Evolutionary conservation across 495 filamentous ascomycete genomes (phyloP), one percentile per base, ranked within the genome.

Genomic region (Talaromyces liani): DNA sequence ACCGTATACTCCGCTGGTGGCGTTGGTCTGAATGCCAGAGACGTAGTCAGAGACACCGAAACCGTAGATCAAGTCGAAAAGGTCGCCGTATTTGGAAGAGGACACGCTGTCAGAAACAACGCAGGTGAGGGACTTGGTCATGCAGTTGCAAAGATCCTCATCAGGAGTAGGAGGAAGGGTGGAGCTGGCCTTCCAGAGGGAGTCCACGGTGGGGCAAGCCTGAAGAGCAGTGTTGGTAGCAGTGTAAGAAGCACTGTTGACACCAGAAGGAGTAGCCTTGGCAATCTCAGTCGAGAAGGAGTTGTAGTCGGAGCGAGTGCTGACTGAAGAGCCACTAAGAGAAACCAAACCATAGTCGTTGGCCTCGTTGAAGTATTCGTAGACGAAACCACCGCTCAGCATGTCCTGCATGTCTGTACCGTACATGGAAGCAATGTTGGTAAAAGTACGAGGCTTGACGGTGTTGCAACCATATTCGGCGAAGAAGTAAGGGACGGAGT

Each of bases 401-500:
- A 97, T 91, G 14, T 68, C 69, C 10, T 85, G 87, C 94, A 98
- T 98, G 36, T 92, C 69, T 6, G 79, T 65, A 2, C 89, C 89
- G 74, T 89, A 98, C 4, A 98, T 81, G 49, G 91, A 87, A 14
- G 74, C 75, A n/a, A 96, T 92, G 68, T 98, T 94, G 62, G 90
- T 86, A 79, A 94, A 98, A 51, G 79, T 75, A 71, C 94, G 91
- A 20, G 88, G 89, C 18, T 79, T 76, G 24, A 86, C 86, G 9
- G 81, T 76, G 78, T 97, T 98, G 84, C 94, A 98, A 39, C 94
- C 94, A 74, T 98, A 98, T 75, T 98, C 94, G 61, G 94, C 92
- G 73, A 98, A 97, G 86, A 98, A 98, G 65, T 90, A 87, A 51
- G 94, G 94, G 6, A 96, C 89, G 6, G 89, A 89, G 79, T 93